A percentile compares a stretch with the other conserved stretches of the same genome.
phyloP scores from a whole-genome alignment of 345 rosid genomes.

The Heritiera fomes region DNA sequence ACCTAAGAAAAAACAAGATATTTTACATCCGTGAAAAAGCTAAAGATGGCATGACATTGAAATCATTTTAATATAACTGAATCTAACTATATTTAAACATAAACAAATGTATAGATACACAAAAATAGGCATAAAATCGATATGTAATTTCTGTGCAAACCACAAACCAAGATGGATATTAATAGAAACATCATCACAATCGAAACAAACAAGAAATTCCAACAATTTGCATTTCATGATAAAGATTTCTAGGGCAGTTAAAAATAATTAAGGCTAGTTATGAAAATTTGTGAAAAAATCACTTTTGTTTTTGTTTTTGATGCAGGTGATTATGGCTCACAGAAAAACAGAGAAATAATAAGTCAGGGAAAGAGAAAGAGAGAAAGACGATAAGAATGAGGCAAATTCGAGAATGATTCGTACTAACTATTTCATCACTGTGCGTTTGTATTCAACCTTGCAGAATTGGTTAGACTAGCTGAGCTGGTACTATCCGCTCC shows the following conservation, averaged over 20 bases:
- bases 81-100: neutral
- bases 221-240: neutral
- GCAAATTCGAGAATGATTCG: too few relatives aligned
- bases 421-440: too few relatives aligned
- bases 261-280: neutral
- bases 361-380: too few relatives aligned
- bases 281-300: neutral
- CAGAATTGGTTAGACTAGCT: too few relatives aligned
- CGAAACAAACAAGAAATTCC: neutral
- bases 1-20: neutral
- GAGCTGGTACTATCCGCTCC: too few relatives aligned
- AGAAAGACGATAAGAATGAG: too few relatives aligned
- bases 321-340: too few relatives aligned
- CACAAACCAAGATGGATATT: neutral
- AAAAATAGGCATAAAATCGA: neutral
- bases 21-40: neutral
- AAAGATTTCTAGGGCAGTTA: neutral
- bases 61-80: neutral
- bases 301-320: neutral
- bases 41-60: neutral
- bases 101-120: neutral
- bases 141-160: neutral
- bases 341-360: too few relatives aligned
- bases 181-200: neutral
- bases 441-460: too few relatives aligned